Evolutionary conservation across 2,329 filamentous ascomycete species (phyloP).

Genomic region (Clonostachys rosea): DNA sequence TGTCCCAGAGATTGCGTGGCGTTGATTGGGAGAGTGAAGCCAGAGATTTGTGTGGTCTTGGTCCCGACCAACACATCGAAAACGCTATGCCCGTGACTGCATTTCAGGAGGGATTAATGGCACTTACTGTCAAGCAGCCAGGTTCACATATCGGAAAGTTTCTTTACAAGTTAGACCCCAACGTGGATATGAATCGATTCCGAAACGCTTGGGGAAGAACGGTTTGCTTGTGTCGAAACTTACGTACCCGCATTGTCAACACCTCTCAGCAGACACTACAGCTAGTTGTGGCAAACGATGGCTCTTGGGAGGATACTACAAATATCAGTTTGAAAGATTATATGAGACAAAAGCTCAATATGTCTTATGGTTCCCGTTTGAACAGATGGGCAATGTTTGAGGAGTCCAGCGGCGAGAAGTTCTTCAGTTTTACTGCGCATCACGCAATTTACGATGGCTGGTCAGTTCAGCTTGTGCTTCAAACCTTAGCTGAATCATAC

Average conservation of each 20-base stretch:
- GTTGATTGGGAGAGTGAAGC: no score
- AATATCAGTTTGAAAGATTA: neutral
- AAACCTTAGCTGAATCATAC: neutral
- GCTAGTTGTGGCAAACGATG: neutral
- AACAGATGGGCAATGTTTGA: neutral
- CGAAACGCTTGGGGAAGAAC: slow-evolving; percentile 8
- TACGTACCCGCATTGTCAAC: slow-evolving; percentile 11
- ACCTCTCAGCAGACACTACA: neutral
- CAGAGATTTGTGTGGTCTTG: neutral
- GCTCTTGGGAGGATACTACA: neutral
- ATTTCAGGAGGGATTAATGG: slow-evolving; percentile 28
- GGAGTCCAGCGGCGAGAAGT: neutral
- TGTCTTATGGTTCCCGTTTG: slow-evolving; percentile 1
- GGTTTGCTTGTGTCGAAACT: slow-evolving; percentile 5
- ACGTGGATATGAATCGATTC: slow-evolving; percentile 7
- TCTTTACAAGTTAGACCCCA: slow-evolving; percentile 5
- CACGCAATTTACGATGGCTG: slow-evolving; percentile 19
- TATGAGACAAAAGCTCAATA: neutral
- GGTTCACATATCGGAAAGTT: slow-evolving; percentile 10
- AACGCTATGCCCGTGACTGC: slow-evolving; percentile 29
- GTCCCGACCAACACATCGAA: slow-evolving; percentile 6
- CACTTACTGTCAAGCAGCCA: slow-evolving; percentile 15
- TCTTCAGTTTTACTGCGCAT: slow-evolving; percentile 15
- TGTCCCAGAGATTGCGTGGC: no score
- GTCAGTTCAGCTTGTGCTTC: slow-evolving; percentile 6